phyloP scores from a whole-genome alignment of 2,329 filamentous ascomycete species.

The Claviceps sp. region DNA sequence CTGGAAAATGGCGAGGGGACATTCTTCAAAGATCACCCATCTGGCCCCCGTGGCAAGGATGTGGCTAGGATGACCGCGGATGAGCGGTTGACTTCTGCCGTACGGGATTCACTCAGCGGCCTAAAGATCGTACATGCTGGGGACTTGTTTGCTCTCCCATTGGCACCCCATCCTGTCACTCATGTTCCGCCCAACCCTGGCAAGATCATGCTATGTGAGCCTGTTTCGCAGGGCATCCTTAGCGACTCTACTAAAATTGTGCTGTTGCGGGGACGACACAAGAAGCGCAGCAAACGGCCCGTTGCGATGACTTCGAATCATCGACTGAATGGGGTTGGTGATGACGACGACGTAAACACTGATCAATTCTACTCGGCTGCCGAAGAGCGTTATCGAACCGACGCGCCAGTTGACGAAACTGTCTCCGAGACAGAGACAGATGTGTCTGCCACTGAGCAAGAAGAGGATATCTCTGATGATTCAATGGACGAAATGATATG shows the following conservation, averaged over 20 bases:
- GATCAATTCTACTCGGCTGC: constrained; percentile 89
- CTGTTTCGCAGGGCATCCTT: constrained; percentile 76
- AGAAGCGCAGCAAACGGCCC: constrained; percentile 35
- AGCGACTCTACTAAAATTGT: constrained; percentile 71
- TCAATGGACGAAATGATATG: constrained; percentile 91
- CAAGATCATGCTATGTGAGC: constrained; percentile 85
- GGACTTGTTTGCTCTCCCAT: constrained; percentile 63
- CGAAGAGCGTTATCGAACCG: constrained; percentile 57
- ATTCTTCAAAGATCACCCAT: constrained; percentile 55
- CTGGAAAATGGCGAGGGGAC: constrained; percentile 72
- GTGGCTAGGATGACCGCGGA: constrained; percentile 29
- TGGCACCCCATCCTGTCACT: constrained; percentile 75
- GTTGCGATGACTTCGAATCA: constrained; percentile 28
- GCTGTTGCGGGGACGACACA: constrained; percentile 50
- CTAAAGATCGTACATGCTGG: constrained; percentile 71
- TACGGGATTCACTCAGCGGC: constrained; percentile 61
- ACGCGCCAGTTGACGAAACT: constrained; percentile 44
- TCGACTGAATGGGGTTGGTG: constrained; percentile 41
- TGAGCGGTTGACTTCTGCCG: constrained; percentile 47
- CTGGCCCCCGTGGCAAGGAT: constrained; percentile 23
- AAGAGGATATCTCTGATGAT: constrained; percentile 70
- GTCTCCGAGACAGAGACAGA: constrained; percentile 51
- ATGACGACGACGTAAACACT: constrained; percentile 65
- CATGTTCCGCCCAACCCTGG: constrained; percentile 74
- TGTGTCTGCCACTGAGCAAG: constrained; percentile 50